These are phyloP conservation scores for Eucalyptus regnans DNA, from an alignment of 345 rosid genomes.

Conservation along the genomic window DNA sequence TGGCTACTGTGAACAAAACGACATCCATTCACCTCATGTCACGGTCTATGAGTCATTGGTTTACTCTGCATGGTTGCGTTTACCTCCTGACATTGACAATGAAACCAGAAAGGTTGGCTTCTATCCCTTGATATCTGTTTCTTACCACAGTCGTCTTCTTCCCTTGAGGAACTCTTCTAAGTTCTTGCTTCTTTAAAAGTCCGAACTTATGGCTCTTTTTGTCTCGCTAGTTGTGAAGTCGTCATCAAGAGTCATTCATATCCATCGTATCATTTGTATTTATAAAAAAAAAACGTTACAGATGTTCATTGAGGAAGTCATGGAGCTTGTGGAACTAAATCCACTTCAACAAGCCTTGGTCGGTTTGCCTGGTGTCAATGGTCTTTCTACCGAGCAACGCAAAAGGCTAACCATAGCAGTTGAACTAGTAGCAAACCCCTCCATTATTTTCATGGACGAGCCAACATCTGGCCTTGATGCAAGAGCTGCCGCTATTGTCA, in stretches of 20 bases:
- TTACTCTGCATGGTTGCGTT: slow-evolving; percentile 48
- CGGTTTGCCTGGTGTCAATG: slow-evolving; percentile 81
- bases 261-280: neutral
- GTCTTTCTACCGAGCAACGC: slow-evolving; percentile 81
- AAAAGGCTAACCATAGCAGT: slow-evolving; percentile 88
- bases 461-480: slow-evolving; percentile 98
- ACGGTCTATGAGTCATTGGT: slow-evolving; percentile 41
- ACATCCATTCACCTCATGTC: slow-evolving; percentile 45
- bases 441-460: slow-evolving; percentile 92
- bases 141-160: no score
- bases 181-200: neutral
- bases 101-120: slow-evolving; percentile 27
- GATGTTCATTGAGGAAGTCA: slow-evolving; percentile 83
- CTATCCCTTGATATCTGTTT: neutral
- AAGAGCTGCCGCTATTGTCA: slow-evolving; percentile 92
- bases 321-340: slow-evolving; percentile 80
- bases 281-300: neutral
- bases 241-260: neutral
- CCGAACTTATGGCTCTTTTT: neutral
- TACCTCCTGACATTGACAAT: slow-evolving; percentile 15
- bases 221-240: neutral
- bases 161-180: neutral
- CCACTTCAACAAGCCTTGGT: slow-evolving; percentile 53
- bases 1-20: slow-evolving; percentile 53
- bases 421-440: slow-evolving; percentile 94